Evolutionary conservation across 176 grass and related monocot genomes (phyloP).

Genomic region (Musa acuminata): DNA sequence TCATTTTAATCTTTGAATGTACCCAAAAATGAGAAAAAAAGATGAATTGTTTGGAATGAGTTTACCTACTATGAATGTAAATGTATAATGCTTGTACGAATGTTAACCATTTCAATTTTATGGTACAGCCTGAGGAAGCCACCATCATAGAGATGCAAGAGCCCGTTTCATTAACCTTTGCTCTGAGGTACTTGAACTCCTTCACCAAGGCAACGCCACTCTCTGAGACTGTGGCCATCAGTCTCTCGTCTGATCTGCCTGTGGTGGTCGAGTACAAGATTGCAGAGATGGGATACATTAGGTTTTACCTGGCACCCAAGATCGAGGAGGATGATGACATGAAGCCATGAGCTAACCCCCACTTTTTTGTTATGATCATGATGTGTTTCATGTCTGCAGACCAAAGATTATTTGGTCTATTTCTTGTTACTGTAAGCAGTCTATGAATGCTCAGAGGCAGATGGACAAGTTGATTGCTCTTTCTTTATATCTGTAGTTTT

Average conservation of each 20-base stretch:
- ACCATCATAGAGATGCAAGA: constrained; percentile 37
- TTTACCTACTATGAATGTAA: no score
- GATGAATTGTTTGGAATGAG: no score
- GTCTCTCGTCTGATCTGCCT: constrained; percentile 31
- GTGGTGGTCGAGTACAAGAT: constrained; percentile 34
- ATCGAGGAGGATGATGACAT: constrained; percentile 28
- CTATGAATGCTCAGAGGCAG: no score
- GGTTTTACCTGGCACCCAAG: constrained; percentile 24
- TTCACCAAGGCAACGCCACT: constrained; percentile 38
- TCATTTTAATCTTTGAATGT: no score
- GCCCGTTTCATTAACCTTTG: constrained; percentile 26
- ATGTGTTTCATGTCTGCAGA: neutral
- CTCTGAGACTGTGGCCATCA: constrained; percentile 27
- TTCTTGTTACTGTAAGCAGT: no score
- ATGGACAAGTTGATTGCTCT: no score
- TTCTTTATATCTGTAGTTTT: no score
- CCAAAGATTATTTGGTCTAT: no score
- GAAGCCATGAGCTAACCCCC: constrained; percentile 6
- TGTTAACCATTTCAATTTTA: neutral
- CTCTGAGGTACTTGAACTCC: constrained; percentile 34
- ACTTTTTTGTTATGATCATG: neutral
- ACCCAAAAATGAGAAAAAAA: no score
- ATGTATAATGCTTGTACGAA: no score
- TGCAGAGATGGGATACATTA: constrained; percentile 30
- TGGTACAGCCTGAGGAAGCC: constrained; percentile 16